Percentiles rank a stretch among this genome's conserved stretches.
These are phyloP conservation scores for Chlamydomonas schloesseri DNA, from an alignment of 139 green algal species.

Conservation along the genomic window DNA sequence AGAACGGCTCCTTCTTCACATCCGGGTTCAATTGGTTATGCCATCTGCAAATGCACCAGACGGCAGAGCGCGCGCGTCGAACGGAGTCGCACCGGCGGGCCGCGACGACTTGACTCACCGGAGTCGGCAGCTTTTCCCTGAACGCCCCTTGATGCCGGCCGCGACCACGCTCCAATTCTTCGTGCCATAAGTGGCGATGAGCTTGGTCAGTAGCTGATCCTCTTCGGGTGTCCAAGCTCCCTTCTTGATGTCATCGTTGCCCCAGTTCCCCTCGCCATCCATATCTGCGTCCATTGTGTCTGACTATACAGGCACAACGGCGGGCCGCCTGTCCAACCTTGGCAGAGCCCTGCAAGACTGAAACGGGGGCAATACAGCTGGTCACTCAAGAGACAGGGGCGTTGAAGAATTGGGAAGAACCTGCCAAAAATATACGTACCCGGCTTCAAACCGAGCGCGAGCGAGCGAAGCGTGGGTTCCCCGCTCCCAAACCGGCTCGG, in stretches of 20 bases:
- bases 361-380: no score
- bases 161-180: constrained; percentile 89
- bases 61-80: no score
- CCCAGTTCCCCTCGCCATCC: not conserved
- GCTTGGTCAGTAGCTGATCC: constrained; percentile 67
- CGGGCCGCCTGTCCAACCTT: no score
- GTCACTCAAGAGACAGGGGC: no score
- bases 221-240: constrained; percentile 83
- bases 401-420: no score
- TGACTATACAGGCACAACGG: no score
- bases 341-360: no score
- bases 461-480: no score
- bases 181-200: constrained; percentile 70
- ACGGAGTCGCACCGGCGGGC: not conserved
- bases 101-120: not conserved
- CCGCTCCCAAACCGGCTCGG: no score
- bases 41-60: constrained; percentile 55
- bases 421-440: no score
- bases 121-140: constrained; percentile 89
- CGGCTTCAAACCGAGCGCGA: no score
- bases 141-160: constrained; percentile 78
- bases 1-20: constrained; percentile 71
- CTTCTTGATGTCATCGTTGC: constrained; percentile 75
- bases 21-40: constrained; percentile 73
- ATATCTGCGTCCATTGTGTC: constrained; percentile 4